Percentiles rank a stretch among this genome's conserved stretches.
These are phyloP conservation scores for Capronia epimyces DNA, from an alignment of 2,329 filamentous ascomycete genomes.

Conservation along the genomic window DNA sequence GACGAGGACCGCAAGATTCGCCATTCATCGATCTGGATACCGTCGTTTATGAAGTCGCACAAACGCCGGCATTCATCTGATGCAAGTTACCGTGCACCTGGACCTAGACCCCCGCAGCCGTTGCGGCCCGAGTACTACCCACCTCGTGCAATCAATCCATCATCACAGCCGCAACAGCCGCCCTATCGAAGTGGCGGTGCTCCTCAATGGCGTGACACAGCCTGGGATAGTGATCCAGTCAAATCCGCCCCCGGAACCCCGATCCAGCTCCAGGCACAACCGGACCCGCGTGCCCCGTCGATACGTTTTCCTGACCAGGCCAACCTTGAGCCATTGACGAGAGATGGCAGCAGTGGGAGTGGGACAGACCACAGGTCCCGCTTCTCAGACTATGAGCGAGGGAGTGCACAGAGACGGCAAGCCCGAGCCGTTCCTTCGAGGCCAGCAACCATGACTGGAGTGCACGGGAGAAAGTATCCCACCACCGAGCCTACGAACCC, in stretches of 20 bases:
- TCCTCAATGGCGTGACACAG: constrained; percentile 19
- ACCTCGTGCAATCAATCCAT: constrained; percentile 18
- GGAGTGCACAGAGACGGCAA: constrained; percentile 13
- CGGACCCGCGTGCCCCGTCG: constrained; percentile 15
- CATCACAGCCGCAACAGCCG: constrained; percentile 7
- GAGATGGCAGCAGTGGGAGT: constrained; percentile 25
- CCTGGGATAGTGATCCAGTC: constrained; percentile 16
- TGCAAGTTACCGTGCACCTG: constrained; percentile 22
- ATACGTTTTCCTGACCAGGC: constrained; percentile 19
- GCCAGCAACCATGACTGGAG: constrained; percentile 25
- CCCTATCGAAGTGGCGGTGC: constrained; percentile 12
- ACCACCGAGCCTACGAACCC: constrained; percentile 21
- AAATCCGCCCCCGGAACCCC: constrained; percentile 8
- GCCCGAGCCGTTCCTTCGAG: constrained; percentile 8
- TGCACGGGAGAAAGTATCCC: constrained; percentile 27
- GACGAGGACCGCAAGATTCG: constrained; percentile 23
- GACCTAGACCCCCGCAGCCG: constrained; percentile 12
- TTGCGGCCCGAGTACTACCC: constrained; percentile 23
- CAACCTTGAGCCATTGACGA: constrained; percentile 17
- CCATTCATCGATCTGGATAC: constrained; percentile 20
- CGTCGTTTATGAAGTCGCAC: constrained; percentile 25
- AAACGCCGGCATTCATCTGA: constrained; percentile 28
- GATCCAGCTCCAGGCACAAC: constrained; percentile 9
- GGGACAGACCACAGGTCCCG: constrained; percentile 20
- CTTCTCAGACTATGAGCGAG: constrained; percentile 19